Evolutionary conservation across 768 basidiomycete species (phyloP).

Genomic region (Amanita inopinata): DNA sequence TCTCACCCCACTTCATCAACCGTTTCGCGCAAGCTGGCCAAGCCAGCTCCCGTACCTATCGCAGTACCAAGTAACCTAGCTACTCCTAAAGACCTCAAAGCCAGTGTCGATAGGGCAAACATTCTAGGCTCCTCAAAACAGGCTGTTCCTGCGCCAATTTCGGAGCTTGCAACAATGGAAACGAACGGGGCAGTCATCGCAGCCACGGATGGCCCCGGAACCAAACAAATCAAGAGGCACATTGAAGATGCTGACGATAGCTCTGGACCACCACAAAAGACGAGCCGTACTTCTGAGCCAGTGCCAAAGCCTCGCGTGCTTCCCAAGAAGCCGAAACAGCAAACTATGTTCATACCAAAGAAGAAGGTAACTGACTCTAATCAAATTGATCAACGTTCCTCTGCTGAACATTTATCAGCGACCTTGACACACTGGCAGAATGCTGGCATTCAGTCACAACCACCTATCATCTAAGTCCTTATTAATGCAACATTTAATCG

Average conservation of each 20-base stretch:
- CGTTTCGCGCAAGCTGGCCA: slow-evolving; percentile 13
- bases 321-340: slow-evolving; percentile 31
- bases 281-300: slow-evolving; percentile 15
- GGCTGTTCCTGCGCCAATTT: too few species aligned
- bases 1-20: slow-evolving; percentile 12
- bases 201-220: neutral
- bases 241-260: slow-evolving; percentile 1
- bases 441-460: too few species aligned
- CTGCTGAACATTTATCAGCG: slow-evolving; percentile 8
- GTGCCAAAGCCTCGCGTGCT: slow-evolving; percentile 10
- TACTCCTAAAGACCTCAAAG: slow-evolving; percentile 28
- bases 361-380: slow-evolving; percentile 21
- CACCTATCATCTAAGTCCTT: too few species aligned
- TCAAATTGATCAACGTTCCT: neutral
- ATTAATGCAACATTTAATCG: neutral
- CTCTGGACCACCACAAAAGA: slow-evolving; percentile 4
- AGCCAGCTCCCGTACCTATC: slow-evolving; percentile 11
- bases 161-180: neutral
- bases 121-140: too few species aligned
- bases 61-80: slow-evolving; percentile 23
- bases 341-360: slow-evolving; percentile 56
- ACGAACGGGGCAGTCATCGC: neutral
- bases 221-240: neutral
- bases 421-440: too few species aligned
- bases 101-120: slow-evolving; percentile 2